Evolutionary conservation across 1,139 yeast species (phyloP), one percentile per base, ranked within the genome.

Genomic region (Citeromyces hawaiiensis): DNA sequence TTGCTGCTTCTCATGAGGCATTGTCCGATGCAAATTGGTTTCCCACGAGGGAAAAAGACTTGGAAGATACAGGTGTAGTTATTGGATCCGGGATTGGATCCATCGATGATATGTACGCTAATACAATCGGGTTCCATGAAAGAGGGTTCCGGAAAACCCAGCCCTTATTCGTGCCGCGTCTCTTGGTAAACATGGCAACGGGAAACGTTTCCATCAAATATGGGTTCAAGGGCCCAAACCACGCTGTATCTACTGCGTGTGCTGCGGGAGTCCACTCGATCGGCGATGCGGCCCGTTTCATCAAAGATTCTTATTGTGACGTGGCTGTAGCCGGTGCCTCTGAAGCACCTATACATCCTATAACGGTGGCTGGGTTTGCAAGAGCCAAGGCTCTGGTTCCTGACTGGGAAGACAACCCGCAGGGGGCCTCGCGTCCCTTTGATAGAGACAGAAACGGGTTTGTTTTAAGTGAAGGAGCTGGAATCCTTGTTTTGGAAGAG

Each of bases 21-120:
- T 54, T 91, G 11, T 51, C 52, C 0, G 88, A 83, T 53, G 76
- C 96, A 1, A 58, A 68, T 6, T 72, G 74, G 70, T 44, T 47
- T 10, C 72, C 76, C 0, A 46, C 48, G 2, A 52, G 53, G 1
- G 53, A 50, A 25, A 54, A 63, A 3, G 68, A 66, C 38, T 59
- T 57, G 38, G 38, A 60, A 2, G 46, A 52, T 32, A 55, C 66
- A 7, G 97, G 97, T 1, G 91, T 86, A 5, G 81, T 91, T 23
- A 74, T 91, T 3, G 98, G 98, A 0, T 80, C 95, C 3, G 96
- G 97, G 1, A 85, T 91, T 42, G 98, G 97, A 0, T 83, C 94
- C 2, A 69, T 91, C 40, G 80, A 78, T 23, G 96, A 88, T 47
- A 60, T 76, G 1, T 80, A 73, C 51, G 75, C 72, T 36, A 77